Conservation (phyloP, 2,329 filamentous ascomycete species). For the Didymosphaeria variabile region DNA sequence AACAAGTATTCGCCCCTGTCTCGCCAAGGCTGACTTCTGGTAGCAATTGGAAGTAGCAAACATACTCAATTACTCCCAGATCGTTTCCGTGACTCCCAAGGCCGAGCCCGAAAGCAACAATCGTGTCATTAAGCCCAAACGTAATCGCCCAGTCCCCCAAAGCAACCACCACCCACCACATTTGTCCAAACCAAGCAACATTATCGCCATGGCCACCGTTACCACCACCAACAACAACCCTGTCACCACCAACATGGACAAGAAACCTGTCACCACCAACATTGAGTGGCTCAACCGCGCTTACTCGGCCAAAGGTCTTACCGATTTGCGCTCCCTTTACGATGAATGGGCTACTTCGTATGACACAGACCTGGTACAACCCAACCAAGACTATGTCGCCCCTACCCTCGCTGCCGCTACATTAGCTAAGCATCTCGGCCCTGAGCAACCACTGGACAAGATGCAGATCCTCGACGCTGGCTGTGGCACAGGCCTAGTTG, state of each 20-base stretch:
- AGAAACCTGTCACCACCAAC: slow-evolving; percentile 20
- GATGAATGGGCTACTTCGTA: slow-evolving; percentile 56
- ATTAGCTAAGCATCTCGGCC: slow-evolving; percentile 15
- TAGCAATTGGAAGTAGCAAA: slow-evolving; percentile 1
- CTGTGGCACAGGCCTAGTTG: slow-evolving; percentile 65
- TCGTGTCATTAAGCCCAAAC: background rate
- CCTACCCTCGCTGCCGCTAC: slow-evolving; percentile 46
- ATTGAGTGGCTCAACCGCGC: slow-evolving; percentile 24
- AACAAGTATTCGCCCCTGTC: slow-evolving; percentile 9
- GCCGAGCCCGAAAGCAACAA: slow-evolving; percentile 5
- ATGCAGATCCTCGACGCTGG: slow-evolving; percentile 60
- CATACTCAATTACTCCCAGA: background rate
- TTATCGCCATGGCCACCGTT: slow-evolving; percentile 14
- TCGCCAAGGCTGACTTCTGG: slow-evolving; percentile 4
- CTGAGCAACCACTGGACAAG: slow-evolving; percentile 9
- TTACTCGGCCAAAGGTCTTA: slow-evolving; percentile 18
- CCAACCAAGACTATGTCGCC: slow-evolving; percentile 52
- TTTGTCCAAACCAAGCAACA: slow-evolving; percentile 3
- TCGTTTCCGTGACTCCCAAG: slow-evolving; percentile 1
- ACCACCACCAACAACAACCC: slow-evolving; percentile 15
- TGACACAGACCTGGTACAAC: slow-evolving; percentile 46
- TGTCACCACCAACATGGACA: slow-evolving; percentile 17
- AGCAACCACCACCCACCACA: too few species aligned
- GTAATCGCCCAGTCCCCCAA: background rate
- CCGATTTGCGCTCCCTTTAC: slow-evolving; percentile 51